phyloP scores from a whole-genome alignment of 306 rosid species.

The Fagus crenata region DNA sequence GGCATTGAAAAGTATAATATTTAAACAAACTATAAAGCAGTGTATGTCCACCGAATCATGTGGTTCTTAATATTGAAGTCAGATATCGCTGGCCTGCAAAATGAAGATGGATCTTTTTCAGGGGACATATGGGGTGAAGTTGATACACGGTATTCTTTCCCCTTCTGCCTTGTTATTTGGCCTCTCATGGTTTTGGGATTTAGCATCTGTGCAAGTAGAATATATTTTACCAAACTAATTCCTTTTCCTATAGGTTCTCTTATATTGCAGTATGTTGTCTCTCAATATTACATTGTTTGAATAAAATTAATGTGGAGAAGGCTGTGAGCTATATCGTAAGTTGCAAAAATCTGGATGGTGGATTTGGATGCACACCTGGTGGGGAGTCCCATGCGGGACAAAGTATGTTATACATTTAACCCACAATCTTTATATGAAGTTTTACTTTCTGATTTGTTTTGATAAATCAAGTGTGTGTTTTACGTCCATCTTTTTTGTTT shows the following conservation, averaged over 20 bases:
- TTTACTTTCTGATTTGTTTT: conserved; percentile 20
- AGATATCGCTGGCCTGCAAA: conserved; percentile 82
- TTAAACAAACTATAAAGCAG: background rate
- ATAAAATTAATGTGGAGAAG: conserved; percentile 75
- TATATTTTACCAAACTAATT: background rate
- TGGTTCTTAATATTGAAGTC: conserved; percentile 42
- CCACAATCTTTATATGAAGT: background rate
- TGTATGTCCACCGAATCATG: background rate
- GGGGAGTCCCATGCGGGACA: conserved; percentile 96
- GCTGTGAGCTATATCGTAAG: conserved; percentile 78
- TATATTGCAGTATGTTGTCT: conserved; percentile 75
- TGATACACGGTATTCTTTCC: conserved; percentile 63
- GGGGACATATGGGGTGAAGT: conserved; percentile 95
- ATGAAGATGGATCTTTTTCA: conserved; percentile 90
- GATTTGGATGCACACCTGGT: conserved; percentile 91
- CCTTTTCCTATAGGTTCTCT: conserved; percentile 61
- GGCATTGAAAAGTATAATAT: background rate
- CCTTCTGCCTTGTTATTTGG: conserved; percentile 4
- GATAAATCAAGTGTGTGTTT: background rate
- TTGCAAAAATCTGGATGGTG: conserved; percentile 91
- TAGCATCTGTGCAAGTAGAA: conserved; percentile 11
- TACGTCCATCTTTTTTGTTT: background rate
- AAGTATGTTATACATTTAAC: conserved; percentile 49
- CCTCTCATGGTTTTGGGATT: background rate
- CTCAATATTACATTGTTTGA: conserved; percentile 56